Evolutionary conservation across 176 grass and related monocot species (phyloP).

Genomic region (Zoysia japonica): DNA sequence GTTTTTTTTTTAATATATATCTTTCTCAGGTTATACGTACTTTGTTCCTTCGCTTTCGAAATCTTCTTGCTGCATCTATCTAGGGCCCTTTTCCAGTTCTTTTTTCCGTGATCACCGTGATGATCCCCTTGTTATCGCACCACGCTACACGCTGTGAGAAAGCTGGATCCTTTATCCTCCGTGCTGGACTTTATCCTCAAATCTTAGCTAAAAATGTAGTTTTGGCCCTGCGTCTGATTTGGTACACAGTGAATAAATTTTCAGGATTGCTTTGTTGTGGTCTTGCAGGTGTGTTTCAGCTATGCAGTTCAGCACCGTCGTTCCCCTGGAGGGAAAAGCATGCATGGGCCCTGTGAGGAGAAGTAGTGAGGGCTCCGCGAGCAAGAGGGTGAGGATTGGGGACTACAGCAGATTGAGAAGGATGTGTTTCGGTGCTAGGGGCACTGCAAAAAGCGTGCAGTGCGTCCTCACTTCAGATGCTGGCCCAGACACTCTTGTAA

Average conservation of each 20-base stretch:
- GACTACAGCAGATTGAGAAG: slow-evolving; percentile 42
- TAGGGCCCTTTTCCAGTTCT: not conserved
- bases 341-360: slow-evolving; percentile 51
- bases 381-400: slow-evolving; percentile 40
- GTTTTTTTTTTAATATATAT: not conserved
- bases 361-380: slow-evolving; percentile 1
- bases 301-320: slow-evolving; percentile 69
- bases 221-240: not conserved
- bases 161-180: not conserved
- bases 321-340: slow-evolving; percentile 57
- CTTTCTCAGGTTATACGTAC: slow-evolving; percentile 18
- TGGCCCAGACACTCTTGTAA: slow-evolving; percentile 48
- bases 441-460: not conserved
- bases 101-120: slow-evolving; percentile 34
- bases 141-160: not conserved
- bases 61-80: slow-evolving; percentile 17
- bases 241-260: not conserved
- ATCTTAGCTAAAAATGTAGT: not conserved
- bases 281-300: slow-evolving; percentile 43
- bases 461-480: slow-evolving; percentile 64
- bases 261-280: not conserved
- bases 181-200: slow-evolving; percentile 6
- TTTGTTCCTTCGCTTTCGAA: slow-evolving; percentile 41
- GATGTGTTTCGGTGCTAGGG: slow-evolving; percentile 40
- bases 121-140: not conserved